Evolutionary conservation across 2,329 filamentous ascomycete species (phyloP), one percentile per base, ranked within the genome.

Genomic region (Ceratocystis cubensis): DNA sequence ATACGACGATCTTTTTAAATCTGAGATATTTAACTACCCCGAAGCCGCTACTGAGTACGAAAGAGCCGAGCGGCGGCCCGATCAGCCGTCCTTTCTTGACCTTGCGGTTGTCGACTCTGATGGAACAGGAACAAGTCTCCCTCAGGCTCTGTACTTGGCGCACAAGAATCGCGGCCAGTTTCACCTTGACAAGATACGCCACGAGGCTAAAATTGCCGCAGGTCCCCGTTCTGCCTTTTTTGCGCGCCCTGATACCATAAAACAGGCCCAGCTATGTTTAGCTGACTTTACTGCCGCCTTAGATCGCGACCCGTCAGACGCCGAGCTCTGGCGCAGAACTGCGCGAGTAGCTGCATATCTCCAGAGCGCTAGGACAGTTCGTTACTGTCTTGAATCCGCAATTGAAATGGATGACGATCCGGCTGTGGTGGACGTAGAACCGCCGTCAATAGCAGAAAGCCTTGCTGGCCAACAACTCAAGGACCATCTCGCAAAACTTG

Each of bases 121-220:
- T 41, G 66, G 66, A 44, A 94, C 88, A 73, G 93, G 88, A 62
- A 68, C 65, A n/a, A 68, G 65, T 33, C 78, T 97, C 8, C 87
- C 90, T 0, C 92, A 96, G 73, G 91, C 95, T 10, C 81, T 97
- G 22, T 96, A 96, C 72, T 82, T 99, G 6, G 89, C 93, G 1
- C 91, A 95, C 79, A 99, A 97, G 75, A 99, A 97, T 71, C 87
- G 93, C 76, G 94, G 91, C 53, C 90, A 97, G 73, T 96, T 96
- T 73, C 79, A 88, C 67, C 79, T 99, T n/a, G 93, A 99, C 73
- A 79, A 77, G 67, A 83, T 88, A 70, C 85, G 80, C 71, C 77
- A 83, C 74, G 80, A 76, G 61, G 74, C 78, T 10, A 77, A 76
- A 37, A 69, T 71, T 2, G 68, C 71, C 8, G 69, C 70, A 5